Evolutionary conservation across 2,329 filamentous ascomycete genomes (phyloP), one percentile per base, ranked within the genome.

Genomic region (Ophiostoma ips): DNA sequence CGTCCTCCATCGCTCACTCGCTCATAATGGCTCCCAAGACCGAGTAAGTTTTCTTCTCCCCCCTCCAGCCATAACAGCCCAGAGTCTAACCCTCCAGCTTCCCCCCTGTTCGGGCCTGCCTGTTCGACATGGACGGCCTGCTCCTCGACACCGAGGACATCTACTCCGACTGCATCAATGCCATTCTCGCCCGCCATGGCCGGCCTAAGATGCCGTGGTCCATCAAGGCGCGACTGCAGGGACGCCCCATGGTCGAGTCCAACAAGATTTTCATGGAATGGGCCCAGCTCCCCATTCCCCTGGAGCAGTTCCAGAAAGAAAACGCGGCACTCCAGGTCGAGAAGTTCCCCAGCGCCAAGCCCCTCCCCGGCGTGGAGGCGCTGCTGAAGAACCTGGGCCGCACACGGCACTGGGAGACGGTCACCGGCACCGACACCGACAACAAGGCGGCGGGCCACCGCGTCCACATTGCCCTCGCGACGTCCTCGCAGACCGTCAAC

Each of bases 41-140:
- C 15, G 62, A 64, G 63, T 65, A 58, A 36, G 61, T 58, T 13
- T 13, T 15, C 3, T 5, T 7, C 15, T 6, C 10, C 16, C 19
- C 13, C 6, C 21, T 41, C 40, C n/a, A 30, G n/a, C 5, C 11
- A 16, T 7, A 2, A 2, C n/a, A 8, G 10, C 6, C 18, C 35
- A 7, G 30, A 15, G 19, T 7, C 38, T 49, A 9, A 48, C 38
- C 46, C 31, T 24, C 31, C 60, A 50, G 83, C 62, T 81, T 88
- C 65, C 84, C 86, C 18, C 80, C 83, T 44, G 75, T 96, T 52
- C 78, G 88, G 58, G 92, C 90, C 58, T 95, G 89, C 66, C 81
- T 98, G 56, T 96, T 98, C 65, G 92, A 98, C 71, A 95, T 96
- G 89, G 92, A 98, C 66, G 92, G 92, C 53, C 82, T 98, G 34